Evolutionary conservation across 1,284 basidiomycete species (phyloP), one percentile per base, ranked within the genome.

Genomic region (Cystobasidiaceae sp.): DNA sequence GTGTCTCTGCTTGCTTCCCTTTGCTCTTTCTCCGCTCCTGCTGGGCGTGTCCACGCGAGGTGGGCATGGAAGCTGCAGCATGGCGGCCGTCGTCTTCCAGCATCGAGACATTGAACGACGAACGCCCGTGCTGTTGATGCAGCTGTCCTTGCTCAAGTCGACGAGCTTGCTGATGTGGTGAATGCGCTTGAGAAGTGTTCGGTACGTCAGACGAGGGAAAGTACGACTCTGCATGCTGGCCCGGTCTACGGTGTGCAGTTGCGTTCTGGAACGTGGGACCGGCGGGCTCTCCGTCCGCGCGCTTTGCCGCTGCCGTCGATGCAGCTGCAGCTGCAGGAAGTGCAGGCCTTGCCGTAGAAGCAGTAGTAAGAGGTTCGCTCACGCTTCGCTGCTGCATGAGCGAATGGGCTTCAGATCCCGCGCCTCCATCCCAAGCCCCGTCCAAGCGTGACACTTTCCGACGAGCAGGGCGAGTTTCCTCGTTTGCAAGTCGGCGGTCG

Each of bases 1-100:
- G 32, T 6, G 9, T 19, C 25, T 41, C 25, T 44, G 9, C 21
- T 27, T 76, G 72, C 33, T 34, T 60, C 57, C 41, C 19, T 30
- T 44, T n/a, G n/a, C n/a, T n/a, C n/a, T n/a, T n/a, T n/a, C n/a
- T n/a, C n/a, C n/a, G n/a, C n/a, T n/a, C n/a, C n/a, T n/a, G n/a
- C n/a, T n/a, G n/a, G n/a, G n/a, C n/a, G n/a, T n/a, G n/a, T n/a
- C n/a, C n/a, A n/a, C n/a, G n/a, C n/a, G n/a, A n/a, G n/a, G n/a
- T n/a, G n/a, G n/a, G n/a, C n/a, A 46, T 3, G 13, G 45, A 13
- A 17, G 27, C 27, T 46, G 45, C 13, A n/a, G 45, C 45, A 46
- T 46, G 17, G 39, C 32, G 27, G 39, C 25, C 8, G 54, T n/a
- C 23, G 13, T 21, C 34, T 21, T 15, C 41, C n/a, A 27, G 21